Percentiles rank a stretch among this genome's conserved stretches.
Evolutionary conservation across 1,284 basidiomycete genomes (phyloP).

Genomic region (Cryptococcus hybrid): DNA sequence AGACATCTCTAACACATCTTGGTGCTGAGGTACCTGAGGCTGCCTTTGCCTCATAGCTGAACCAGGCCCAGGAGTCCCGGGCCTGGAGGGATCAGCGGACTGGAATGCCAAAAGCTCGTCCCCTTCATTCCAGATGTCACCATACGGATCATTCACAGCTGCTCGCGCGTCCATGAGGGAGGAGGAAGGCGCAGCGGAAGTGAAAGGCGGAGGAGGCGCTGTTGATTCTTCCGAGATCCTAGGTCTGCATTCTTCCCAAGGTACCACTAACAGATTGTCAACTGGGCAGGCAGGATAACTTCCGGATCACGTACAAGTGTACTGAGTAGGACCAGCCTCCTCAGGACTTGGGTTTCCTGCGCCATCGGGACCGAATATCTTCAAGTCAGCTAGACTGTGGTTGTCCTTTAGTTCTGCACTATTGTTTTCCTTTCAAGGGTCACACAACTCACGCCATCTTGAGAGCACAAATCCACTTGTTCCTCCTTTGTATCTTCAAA

Average conservation of each 20-base stretch:
- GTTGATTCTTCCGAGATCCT: constrained; percentile 21
- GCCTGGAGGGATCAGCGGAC: constrained; percentile 21
- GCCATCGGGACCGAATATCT: constrained; percentile 73
- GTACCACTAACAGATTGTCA: constrained; percentile 53
- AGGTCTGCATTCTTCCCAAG: constrained; percentile 64
- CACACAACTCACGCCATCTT: constrained; percentile 56
- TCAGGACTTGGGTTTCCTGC: constrained; percentile 58
- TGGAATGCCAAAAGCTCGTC: constrained; percentile 16
- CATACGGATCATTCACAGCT: constrained; percentile 40
- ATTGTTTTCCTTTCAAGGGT: too few relatives aligned
- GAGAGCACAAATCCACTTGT: constrained; percentile 88
- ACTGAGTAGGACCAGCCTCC: constrained; percentile 57
- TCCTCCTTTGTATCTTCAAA: constrained; percentile 68
- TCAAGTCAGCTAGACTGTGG: constrained; percentile 58
- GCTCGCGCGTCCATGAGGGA: constrained; percentile 35
- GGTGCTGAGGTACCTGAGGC: constrained; percentile 1
- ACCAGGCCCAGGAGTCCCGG: constrained; percentile 26
- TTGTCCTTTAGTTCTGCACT: too few relatives aligned
- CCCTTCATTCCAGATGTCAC: constrained; percentile 42
- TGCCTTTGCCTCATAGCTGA: background rate
- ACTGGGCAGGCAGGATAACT: background rate
- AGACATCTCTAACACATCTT: constrained; percentile 7
- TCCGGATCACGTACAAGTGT: constrained; percentile 51
- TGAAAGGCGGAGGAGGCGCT: constrained; percentile 41
- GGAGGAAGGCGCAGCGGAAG: constrained; percentile 42